Evolutionary conservation across 495 filamentous ascomycete species (phyloP), one percentile per base, ranked within the genome.

Genomic region (Aspergillus avenaceus): DNA sequence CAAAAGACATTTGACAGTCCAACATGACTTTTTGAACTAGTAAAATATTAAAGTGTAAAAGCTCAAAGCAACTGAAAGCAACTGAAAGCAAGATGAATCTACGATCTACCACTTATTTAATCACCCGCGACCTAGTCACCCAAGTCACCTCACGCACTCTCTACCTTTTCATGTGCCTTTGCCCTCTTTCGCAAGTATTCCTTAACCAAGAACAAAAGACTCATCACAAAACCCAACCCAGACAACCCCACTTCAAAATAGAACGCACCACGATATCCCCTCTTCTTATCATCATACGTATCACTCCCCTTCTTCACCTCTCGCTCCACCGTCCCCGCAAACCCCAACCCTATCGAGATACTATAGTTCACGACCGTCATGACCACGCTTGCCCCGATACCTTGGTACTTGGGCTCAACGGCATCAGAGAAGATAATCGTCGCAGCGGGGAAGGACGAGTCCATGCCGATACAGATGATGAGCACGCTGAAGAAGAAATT

Each of bases 301-400:
- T 55, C 52, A 1, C 72, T 74, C 1, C 71, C 66, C 37, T 65
- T 51, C 46, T 74, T 77, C 14, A 83, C 73, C 13, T 81, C 66
- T 6, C 57, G 59, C 57, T 88, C 79, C 5, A 86, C 73, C 1
- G 81, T 86, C 0, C 82, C 84, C 0, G 83, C 84, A 43, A 88
- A 68, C 0, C 85, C 85, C 7, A 89, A 59, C 0, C 83, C 83
- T n/a, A 87, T 56, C 0, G 76, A 79, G 47, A 88, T 84, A 37
- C 70, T 76, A 52, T 87, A 88, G 49, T 87, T 86, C 41, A 86
- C 78, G 5, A 82, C 67, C 0, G 83, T 86, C 36, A 70, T 82
- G 12, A 87, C 78, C 19, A 90, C 61, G n/a, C 71, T 78, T 0
- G 80, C 81, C 4, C 79, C 82, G 1, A 74, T 48, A 8, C 75